Percentiles rank a stretch among this genome's conserved stretches.
Conservation (phyloP, 345 rosid species). For the Melastoma malabathricum region DNA sequence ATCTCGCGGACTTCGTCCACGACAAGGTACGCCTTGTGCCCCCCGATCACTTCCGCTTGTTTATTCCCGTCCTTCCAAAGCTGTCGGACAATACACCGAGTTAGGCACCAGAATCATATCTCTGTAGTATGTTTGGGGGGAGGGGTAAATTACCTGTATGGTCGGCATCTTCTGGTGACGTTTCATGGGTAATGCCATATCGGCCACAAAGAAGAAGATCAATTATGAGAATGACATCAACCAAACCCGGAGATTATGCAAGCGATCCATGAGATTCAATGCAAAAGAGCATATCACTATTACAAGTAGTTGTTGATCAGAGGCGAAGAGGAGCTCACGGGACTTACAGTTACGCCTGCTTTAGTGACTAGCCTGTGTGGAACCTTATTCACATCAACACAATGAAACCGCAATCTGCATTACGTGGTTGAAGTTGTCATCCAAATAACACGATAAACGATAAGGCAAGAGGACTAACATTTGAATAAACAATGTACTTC, state of each 20-base stretch:
- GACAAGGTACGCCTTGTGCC: constrained; percentile 69
- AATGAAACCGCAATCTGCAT: constrained; percentile 57
- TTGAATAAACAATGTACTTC: no score
- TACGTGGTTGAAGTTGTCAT: neutral
- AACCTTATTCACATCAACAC: constrained; percentile 71
- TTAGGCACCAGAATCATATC: no score
- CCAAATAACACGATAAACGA: no score
- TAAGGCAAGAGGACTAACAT: no score
- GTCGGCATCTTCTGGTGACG: constrained; percentile 85
- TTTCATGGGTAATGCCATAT: constrained; percentile 7
- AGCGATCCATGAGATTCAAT: no score
- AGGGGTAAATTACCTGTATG: constrained; percentile 41
- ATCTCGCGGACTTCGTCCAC: constrained; percentile 54
- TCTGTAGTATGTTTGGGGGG: neutral
- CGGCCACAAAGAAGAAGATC: constrained; percentile 10
- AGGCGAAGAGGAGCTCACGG: neutral
- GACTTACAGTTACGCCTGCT: constrained; percentile 85
- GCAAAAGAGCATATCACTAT: no score
- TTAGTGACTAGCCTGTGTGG: constrained; percentile 59
- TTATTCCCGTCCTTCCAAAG: constrained; percentile 71
- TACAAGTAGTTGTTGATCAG: no score
- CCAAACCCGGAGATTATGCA: no score
- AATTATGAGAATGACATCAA: no score
- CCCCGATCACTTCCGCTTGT: constrained; percentile 76
- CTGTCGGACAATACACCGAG: constrained; percentile 17